Evolutionary conservation across 345 rosid genomes (phyloP).

Genomic region (Orychophragmus violaceus): DNA sequence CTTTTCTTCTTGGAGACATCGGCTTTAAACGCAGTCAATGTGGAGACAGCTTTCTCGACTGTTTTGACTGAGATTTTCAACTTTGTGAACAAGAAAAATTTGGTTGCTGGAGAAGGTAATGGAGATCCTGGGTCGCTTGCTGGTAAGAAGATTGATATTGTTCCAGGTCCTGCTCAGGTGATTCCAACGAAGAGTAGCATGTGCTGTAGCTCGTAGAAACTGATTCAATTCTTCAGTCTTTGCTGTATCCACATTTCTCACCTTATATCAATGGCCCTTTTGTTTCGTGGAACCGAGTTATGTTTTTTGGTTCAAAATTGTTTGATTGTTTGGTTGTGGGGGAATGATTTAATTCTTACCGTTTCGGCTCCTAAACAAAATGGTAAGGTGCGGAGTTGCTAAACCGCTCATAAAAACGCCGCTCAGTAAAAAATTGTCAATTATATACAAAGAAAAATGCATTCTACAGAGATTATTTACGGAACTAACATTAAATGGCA

Average conservation of each 20-base stretch:
- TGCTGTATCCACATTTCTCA: neutral
- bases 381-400: too few species aligned
- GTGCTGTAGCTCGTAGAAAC: slow-evolving; percentile 44
- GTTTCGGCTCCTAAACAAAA: too few species aligned
- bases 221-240: neutral
- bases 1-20: slow-evolving; percentile 65
- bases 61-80: slow-evolving; percentile 53
- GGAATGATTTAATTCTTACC: too few species aligned
- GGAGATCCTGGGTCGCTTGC: slow-evolving; percentile 45
- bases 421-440: too few species aligned
- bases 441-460: too few species aligned
- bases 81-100: slow-evolving; percentile 46
- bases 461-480: too few species aligned
- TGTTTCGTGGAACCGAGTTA: too few species aligned
- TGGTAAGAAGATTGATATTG: slow-evolving; percentile 25
- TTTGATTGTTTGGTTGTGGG: too few species aligned
- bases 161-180: slow-evolving; percentile 52
- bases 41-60: slow-evolving; percentile 50
- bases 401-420: too few species aligned
- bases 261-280: neutral
- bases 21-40: slow-evolving; percentile 55
- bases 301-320: too few species aligned
- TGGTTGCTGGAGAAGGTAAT: slow-evolving; percentile 45
- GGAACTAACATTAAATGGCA: too few species aligned
- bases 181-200: slow-evolving; percentile 41